A percentile compares a stretch with the other conserved stretches of the same genome.
Conservation (phyloP, 2,329 filamentous ascomycete genomes). For the Aspergillus sp. region DNA sequence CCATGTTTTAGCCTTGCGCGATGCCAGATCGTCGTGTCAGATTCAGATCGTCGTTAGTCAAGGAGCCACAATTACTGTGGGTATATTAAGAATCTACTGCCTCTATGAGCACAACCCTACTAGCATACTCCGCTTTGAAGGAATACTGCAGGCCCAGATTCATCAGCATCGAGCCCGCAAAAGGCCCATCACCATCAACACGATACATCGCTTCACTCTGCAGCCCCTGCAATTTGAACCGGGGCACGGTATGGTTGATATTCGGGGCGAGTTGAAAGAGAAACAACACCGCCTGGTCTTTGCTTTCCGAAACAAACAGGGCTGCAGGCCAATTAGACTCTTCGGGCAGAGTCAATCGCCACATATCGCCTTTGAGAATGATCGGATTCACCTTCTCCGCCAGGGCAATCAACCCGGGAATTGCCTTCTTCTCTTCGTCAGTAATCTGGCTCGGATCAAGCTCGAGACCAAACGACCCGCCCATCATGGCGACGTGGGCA, state of each 20-base stretch:
- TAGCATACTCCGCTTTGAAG: conserved; percentile 57
- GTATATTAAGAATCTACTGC: conserved; percentile 21
- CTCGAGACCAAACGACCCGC: conserved; percentile 66
- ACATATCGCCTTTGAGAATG: conserved; percentile 59
- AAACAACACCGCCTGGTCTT: conserved; percentile 54
- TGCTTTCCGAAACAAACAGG: conserved; percentile 57
- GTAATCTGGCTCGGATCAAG: conserved; percentile 52
- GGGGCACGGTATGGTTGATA: conserved; percentile 55
- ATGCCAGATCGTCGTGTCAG: too few species aligned
- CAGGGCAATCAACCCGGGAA: conserved; percentile 56
- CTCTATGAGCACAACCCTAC: conserved; percentile 57
- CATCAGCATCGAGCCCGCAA: conserved; percentile 62
- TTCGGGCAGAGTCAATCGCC: conserved; percentile 59
- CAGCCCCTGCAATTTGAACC: conserved; percentile 57
- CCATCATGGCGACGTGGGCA: conserved; percentile 68
- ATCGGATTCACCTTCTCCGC: conserved; percentile 60
- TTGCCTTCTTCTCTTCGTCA: conserved; percentile 41
- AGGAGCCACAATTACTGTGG: too few species aligned
- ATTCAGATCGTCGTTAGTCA: too few species aligned
- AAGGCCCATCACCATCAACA: conserved; percentile 52
- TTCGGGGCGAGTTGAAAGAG: conserved; percentile 58
- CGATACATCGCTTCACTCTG: conserved; percentile 56
- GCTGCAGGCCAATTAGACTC: conserved; percentile 63
- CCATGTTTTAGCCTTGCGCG: too few species aligned
- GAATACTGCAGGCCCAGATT: conserved; percentile 58